Evolutionary conservation across 108 stramenopile species (phyloP), one percentile per base, ranked within the genome.

Genomic region (Pinguiococcus pyrenoidosus): DNA sequence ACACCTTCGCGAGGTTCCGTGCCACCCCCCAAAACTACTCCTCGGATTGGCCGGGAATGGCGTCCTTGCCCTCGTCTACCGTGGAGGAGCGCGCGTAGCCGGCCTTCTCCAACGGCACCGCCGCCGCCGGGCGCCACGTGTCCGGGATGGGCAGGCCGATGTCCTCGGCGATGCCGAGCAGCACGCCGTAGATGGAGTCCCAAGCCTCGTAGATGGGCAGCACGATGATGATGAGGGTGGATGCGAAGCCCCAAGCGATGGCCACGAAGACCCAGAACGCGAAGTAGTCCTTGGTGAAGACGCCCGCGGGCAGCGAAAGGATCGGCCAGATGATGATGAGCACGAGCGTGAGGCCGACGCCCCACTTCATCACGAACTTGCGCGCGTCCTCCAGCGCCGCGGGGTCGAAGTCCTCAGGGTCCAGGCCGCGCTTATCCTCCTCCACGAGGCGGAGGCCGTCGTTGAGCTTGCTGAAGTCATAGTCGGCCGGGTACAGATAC

Each of bases 231-330:
- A 72, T 50, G 34, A 82, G 48, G 28, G 83, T 74, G 22, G 85
- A 74, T 33, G 76, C 76, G 36, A 86, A 77, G 36, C 84, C 87
- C 87, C 87, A 89, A 23, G 73, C 64, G 44, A 85, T 77, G 43
- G 82, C 69, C 17, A 89, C 54, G 30, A 80, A 68, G 28, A 89
- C 84, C 87, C 87, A 89, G 67, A 89, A 86, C 36, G 78, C 64
- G 54, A 86, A 89, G 74, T 86, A 86, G 16, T 44, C 41, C 54
- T 71, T 44, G 37, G 77, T 67, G 57, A 86, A 89, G 0, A 78
- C 75, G 13, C 82, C 79, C 1, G 85, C 85, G n/a, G 87, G 83
- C 37, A 84, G 54, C 7, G 83, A 86, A 9, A 82, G 69, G 5
- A 86, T 25, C 13, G 87, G 87, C 87, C 87, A 89, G 29, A 85